Base-by-base conservation (phyloP, 2,329 filamentous ascomycete species). In the Raffaelea albimanens region DNA sequence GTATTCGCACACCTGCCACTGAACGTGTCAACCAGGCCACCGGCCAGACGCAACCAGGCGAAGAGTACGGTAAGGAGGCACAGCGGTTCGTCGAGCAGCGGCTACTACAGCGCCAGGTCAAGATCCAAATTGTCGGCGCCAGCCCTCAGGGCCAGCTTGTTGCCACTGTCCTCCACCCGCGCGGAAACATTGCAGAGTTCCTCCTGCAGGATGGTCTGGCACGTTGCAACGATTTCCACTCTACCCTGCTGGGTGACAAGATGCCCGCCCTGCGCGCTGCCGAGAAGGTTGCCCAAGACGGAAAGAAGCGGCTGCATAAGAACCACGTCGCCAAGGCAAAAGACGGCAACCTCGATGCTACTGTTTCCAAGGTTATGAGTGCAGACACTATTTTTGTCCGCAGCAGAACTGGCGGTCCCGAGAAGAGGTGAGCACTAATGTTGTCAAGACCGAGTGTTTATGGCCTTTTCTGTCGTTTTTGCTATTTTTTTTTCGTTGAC, bases 191-290 rank as follows among this genome's bases (percentile, higher is more conserved):
- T 63, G 88, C 90, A 53, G 87, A 87, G 55, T 94, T 95, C 65
- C 67, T 98, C 40, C 80, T 98, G 40, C 82, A 91, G 58, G 87
- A 89, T 46, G 93, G 93, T 57, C 74, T 97, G 48, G 93, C 91
- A 38, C 80, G 88, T 59, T 97, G 91, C 71, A 89, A 90, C 54
- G 93, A 98, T 66, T 90, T 93, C 67, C 93, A 98, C 70, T 95
- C 91, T 1, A 94, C 89, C 36, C 75, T 96, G 69, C 78, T 98
- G 11, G 93, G 93, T 40, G 71, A 80, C 44, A 87, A 91, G 58
- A 98, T 98, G 93, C 82, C 84, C 39, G 65, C 77, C 49, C 79
- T 97, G 49, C 82, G 93, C 53, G 80, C 86, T 54, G 90, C 93
- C 2, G 93, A 98, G 70, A 91, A 87, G 64, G 71, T 78, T 50